Base-by-base conservation (phyloP, 1,139 yeast genomes). In the Candida tropicalis region DNA sequence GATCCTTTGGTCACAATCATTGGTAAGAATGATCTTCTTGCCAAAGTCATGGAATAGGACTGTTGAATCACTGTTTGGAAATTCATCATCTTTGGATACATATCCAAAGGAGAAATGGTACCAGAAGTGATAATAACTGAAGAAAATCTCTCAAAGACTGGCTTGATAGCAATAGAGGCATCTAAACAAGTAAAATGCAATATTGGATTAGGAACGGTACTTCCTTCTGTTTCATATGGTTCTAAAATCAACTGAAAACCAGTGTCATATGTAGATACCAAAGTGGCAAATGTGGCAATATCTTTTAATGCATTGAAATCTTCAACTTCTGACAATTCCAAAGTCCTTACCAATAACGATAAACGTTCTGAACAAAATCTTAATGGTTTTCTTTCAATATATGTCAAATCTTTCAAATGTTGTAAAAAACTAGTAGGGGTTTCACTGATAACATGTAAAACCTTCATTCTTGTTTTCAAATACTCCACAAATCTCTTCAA, bases 201-300 rank as follows among this genome's bases (percentile, higher is more conserved):
- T n/a, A 93, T 87, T 1, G 99, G 99, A 60, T 93, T 95, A 0
- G 99, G 99, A 13, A 95, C 99, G 0, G 97, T 91, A 1, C 98
- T 91, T 47, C 93, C 95, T 58, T 93, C 99, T 0, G 97, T 85
- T 62, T 93, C 99, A 66, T 82, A 93, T 0, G 99, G 99, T 58
- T 93, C 99, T 43, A 95, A 72, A 50, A 93, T 93, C 47, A 93
- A 73, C 54, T 88, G 84, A 61, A 93, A 93, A 0, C 99, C 99
- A 29, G 83, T 78, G 53, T 93, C 99, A 63, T 95, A 93, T 0
- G 99, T 95, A 0, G 98, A 84, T 1, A 93, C 95, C 38, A 93
- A 71, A 0, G 99, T 93, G 1, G 99, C 99, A 73, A 93, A 93
- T 0, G 97, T 90, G 0, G 97, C 98, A 46, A 93, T 88, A 59